phyloP scores from a whole-genome alignment of 768 basidiomycete genomes.

The Psilocybe subaeruginosa region DNA sequence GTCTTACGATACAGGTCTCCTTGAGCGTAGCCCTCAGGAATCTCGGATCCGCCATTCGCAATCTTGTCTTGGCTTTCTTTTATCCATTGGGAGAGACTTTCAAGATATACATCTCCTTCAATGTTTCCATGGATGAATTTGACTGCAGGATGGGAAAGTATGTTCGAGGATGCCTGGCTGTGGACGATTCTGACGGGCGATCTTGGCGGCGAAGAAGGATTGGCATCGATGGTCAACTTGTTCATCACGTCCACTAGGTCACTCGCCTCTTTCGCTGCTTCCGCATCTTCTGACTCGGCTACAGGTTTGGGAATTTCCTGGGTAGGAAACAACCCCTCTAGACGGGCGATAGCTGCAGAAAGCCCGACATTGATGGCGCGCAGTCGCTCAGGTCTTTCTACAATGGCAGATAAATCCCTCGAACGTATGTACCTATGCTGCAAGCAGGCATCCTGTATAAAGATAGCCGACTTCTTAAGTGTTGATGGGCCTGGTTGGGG shows the following conservation, averaged over 20 bases:
- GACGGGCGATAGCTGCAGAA: constrained; percentile 74
- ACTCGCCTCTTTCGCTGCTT: constrained; percentile 15
- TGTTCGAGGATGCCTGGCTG: constrained; percentile 55
- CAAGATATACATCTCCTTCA: constrained; percentile 66
- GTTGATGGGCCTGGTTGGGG: not conserved
- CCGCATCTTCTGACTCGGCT: not conserved
- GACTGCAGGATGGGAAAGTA: constrained; percentile 64
- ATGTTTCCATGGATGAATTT: constrained; percentile 77
- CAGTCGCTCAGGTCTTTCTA: constrained; percentile 92
- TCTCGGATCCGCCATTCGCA: constrained; percentile 66
- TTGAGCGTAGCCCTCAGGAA: constrained; percentile 71
- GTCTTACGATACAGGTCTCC: constrained; percentile 82
- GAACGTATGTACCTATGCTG: constrained; percentile 81
- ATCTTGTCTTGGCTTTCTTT: constrained; percentile 65
- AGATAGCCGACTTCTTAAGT: constrained; percentile 33
- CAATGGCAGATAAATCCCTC: constrained; percentile 70
- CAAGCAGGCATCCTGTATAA: constrained; percentile 74
- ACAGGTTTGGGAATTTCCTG: not conserved
- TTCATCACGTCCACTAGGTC: constrained; percentile 30
- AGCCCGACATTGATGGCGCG: constrained; percentile 84
- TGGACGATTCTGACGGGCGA: constrained; percentile 48
- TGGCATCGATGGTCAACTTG: constrained; percentile 25
- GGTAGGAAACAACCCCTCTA: constrained; percentile 46
- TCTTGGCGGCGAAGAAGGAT: constrained; percentile 13
- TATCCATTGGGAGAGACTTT: constrained; percentile 63